phyloP scores from a whole-genome alignment of 2,329 filamentous ascomycete species.

The Macrophomina pseudophaseolina region DNA sequence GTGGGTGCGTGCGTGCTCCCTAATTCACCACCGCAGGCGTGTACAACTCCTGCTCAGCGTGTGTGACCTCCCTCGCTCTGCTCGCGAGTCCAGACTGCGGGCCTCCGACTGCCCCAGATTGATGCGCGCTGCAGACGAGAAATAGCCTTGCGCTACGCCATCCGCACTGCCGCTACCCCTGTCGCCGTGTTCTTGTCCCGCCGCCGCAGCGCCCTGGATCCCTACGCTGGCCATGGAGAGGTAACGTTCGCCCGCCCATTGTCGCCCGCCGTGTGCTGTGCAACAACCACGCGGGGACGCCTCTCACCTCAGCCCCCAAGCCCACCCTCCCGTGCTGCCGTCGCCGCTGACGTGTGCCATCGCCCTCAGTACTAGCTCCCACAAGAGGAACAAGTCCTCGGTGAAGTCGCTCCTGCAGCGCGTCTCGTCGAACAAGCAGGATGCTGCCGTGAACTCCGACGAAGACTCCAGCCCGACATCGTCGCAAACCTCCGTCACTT shows the following conservation, averaged over 20 bases:
- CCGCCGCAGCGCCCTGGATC: slow-evolving; percentile 13
- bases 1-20: slow-evolving; percentile 14
- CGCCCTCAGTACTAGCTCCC: slow-evolving; percentile 1
- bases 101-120: slow-evolving; percentile 2
- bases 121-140: slow-evolving; percentile 15
- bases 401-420: slow-evolving; percentile 45
- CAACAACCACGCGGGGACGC: slow-evolving; percentile 1
- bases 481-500: slow-evolving; percentile 38
- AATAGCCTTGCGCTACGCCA: background rate
- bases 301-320: background rate
- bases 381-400: slow-evolving; percentile 49
- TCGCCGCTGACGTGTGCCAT: slow-evolving; percentile 23
- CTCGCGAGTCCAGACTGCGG: background rate
- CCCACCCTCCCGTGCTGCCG: background rate
- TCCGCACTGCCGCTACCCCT: slow-evolving; percentile 10
- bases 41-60: background rate
- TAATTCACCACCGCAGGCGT: slow-evolving; percentile 9
- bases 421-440: slow-evolving; percentile 33
- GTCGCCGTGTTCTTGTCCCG: slow-evolving; percentile 19
- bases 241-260: slow-evolving; percentile 15
- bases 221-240: slow-evolving; percentile 18
- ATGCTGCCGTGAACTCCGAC: slow-evolving; percentile 37
- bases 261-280: slow-evolving; percentile 9
- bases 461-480: slow-evolving; percentile 31
- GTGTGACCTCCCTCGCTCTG: background rate